Percentiles rank a stretch among this genome's conserved stretches.
Conservation (phyloP, 371 early-diverging fungal species). For the Syncephalastrum monosporum region DNA sequence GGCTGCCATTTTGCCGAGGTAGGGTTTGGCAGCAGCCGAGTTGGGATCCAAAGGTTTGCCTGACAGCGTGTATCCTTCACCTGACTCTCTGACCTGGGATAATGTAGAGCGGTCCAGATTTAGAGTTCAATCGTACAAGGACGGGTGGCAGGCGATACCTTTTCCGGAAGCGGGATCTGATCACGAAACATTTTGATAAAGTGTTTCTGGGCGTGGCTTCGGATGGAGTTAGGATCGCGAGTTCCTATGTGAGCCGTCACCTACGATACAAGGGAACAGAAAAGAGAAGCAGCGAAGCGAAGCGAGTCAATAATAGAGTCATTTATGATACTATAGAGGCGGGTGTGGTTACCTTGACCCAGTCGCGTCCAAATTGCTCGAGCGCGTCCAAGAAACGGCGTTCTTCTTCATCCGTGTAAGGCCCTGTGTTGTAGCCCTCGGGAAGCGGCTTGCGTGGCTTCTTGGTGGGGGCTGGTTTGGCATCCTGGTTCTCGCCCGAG, state of each 20-base stretch:
- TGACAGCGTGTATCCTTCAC: slow-evolving; percentile 86
- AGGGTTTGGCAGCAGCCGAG: slow-evolving; percentile 82
- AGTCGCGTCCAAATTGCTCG: slow-evolving; percentile 79
- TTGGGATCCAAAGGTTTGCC: slow-evolving; percentile 86
- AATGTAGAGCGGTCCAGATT: not conserved
- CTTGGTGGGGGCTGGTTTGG: slow-evolving; percentile 18
- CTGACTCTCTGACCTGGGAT: slow-evolving; percentile 65
- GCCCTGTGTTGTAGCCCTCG: slow-evolving; percentile 66
- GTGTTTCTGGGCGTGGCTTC: slow-evolving; percentile 90
- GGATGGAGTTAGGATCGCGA: slow-evolving; percentile 78
- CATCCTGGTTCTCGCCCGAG: slow-evolving; percentile 20
- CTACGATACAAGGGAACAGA: slow-evolving; percentile 28
- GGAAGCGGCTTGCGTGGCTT: slow-evolving; percentile 44
- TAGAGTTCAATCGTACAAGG: not conserved
- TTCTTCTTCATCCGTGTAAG: slow-evolving; percentile 80
- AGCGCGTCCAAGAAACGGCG: slow-evolving; percentile 72
- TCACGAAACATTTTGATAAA: slow-evolving; percentile 88
- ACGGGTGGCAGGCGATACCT: slow-evolving; percentile 36
- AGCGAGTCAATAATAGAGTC: not conserved
- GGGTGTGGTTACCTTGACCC: slow-evolving; percentile 60
- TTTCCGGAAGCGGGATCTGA: slow-evolving; percentile 73
- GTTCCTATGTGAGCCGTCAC: slow-evolving; percentile 73
- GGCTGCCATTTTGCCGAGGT: slow-evolving; percentile 41
- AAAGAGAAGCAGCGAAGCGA: not conserved
- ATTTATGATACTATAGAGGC: not conserved